Evolutionary conservation across 495 filamentous ascomycete species (phyloP).

Genomic region (Talaromyces wortmannii): DNA sequence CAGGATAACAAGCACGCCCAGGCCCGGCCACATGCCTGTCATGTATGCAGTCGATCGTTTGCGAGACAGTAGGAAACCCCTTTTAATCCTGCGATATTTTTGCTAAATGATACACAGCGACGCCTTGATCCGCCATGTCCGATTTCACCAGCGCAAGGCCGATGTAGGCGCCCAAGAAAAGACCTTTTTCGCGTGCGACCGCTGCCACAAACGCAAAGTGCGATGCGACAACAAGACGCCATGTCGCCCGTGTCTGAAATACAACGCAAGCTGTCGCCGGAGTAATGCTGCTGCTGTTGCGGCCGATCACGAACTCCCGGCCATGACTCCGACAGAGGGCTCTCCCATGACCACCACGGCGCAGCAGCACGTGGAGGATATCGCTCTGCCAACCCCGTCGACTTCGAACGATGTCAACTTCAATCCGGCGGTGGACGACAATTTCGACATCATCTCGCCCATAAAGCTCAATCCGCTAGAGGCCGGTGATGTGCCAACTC

Average conservation of each 20-base stretch:
- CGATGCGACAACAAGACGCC: slow-evolving; percentile 24
- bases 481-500: background rate
- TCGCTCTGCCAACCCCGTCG: background rate
- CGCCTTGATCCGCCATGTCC: background rate
- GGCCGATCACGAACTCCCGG: background rate
- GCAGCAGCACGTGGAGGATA: background rate
- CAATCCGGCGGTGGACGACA: background rate
- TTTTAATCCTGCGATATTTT: background rate
- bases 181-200: slow-evolving; percentile 22
- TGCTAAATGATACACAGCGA: background rate
- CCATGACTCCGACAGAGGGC: background rate
- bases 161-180: background rate
- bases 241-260: background rate
- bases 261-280: background rate
- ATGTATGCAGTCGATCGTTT: background rate
- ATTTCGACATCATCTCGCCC: background rate
- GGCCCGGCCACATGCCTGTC: background rate
- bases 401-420: background rate
- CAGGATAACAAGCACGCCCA: background rate
- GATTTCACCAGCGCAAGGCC: background rate
- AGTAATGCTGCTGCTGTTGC: background rate
- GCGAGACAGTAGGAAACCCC: background rate
- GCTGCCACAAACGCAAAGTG: slow-evolving; percentile 41
- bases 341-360: background rate
- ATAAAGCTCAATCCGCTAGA: background rate